phyloP scores from a whole-genome alignment of 257 asterid species.

The Solanum ossicruentum region DNA sequence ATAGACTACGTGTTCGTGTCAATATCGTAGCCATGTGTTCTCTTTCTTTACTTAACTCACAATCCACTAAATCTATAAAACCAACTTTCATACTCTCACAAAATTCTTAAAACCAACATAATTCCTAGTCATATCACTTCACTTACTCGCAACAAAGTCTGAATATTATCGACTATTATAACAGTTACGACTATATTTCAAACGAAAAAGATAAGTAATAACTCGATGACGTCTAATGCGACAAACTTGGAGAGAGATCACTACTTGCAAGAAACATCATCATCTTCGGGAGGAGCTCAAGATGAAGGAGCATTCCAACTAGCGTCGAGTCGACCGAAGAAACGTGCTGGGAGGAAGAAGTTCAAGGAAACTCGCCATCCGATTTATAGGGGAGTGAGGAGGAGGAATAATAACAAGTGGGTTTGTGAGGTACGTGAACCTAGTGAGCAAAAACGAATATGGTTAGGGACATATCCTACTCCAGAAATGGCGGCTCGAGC shows the following conservation, averaged over 20 bases:
- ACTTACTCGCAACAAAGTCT: neutral
- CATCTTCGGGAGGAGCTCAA: neutral
- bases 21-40: neutral
- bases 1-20: neutral
- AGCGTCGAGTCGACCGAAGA: conserved; percentile 19
- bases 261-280: neutral
- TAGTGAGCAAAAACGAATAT: conserved; percentile 36
- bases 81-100: neutral
- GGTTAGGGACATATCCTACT: conserved; percentile 73
- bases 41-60: neutral
- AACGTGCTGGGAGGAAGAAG: conserved; percentile 18
- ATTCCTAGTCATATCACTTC: neutral
- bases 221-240: neutral
- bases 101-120: neutral
- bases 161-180: neutral
- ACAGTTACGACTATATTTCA: neutral
- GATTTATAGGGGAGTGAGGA: conserved; percentile 21
- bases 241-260: neutral
- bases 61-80: neutral
- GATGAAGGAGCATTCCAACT: neutral
- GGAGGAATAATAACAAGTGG: conserved; percentile 20
- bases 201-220: neutral
- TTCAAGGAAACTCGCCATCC: conserved; percentile 31
- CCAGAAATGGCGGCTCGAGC: conserved; percentile 88
- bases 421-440: conserved; percentile 52